A percentile compares a stretch with the other conserved stretches of the same genome.
These are phyloP conservation scores for Cercospora sojina DNA, from an alignment of 2,329 filamentous ascomycete genomes.

Conservation along the genomic window DNA sequence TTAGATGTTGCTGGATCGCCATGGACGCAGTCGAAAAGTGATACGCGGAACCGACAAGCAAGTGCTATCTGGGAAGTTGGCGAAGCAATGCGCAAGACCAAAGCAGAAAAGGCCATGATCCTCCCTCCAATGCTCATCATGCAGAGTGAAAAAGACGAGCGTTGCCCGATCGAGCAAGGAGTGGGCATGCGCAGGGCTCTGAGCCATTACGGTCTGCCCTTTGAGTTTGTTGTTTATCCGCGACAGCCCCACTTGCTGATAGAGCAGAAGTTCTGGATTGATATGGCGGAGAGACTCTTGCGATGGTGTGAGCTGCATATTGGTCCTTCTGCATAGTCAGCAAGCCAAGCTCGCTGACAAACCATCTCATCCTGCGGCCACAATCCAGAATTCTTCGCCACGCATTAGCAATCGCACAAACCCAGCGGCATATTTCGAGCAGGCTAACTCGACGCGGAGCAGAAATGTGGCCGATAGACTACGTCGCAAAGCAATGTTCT, in stretches of 20 bases:
- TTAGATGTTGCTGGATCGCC: conserved; percentile 29
- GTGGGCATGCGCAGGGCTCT: conserved; percentile 38
- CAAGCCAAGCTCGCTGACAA: conserved; percentile 7
- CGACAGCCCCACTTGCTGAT: conserved; percentile 36
- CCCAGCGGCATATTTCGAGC: neutral
- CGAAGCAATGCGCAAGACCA: conserved; percentile 24
- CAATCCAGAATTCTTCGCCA: neutral
- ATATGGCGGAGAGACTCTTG: conserved; percentile 20
- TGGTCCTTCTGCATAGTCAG: conserved; percentile 6
- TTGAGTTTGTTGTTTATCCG: conserved; percentile 41
- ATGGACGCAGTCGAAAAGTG: conserved; percentile 31
- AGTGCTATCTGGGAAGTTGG: conserved; percentile 37
- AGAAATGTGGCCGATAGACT: neutral
- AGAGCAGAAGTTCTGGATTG: conserved; percentile 32
- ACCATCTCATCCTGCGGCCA: neutral
- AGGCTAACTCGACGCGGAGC: neutral
- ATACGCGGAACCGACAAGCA: conserved; percentile 25
- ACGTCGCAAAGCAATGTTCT: neutral
- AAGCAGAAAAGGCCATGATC: conserved; percentile 13
- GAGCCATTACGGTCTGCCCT: conserved; percentile 32
- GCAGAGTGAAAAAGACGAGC: conserved; percentile 38
- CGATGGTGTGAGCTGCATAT: conserved; percentile 25
- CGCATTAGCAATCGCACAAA: conserved; percentile 1
- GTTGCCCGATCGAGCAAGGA: conserved; percentile 40
- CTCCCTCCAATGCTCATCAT: conserved; percentile 40